These are phyloP conservation scores for Yamadazyma spencermartinsiae DNA, from an alignment of 1,139 yeast genomes.

Conservation along the genomic window DNA sequence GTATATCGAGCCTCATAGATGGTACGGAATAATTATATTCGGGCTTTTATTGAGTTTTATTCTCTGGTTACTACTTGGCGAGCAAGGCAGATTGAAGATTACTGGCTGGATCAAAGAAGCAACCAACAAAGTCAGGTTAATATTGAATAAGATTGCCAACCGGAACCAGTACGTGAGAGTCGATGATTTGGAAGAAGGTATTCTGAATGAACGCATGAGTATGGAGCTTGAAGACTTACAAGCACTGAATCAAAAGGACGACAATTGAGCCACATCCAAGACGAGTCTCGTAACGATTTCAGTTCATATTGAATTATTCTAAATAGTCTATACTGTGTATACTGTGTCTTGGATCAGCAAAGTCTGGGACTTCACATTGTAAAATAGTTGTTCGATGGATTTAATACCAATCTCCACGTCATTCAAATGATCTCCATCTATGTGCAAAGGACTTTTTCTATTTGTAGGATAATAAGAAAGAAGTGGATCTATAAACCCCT, in stretches of 20 bases:
- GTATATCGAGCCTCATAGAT: conserved; percentile 50
- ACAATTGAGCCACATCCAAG: not conserved
- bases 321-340: conserved; percentile 1
- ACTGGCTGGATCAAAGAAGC: conserved; percentile 11
- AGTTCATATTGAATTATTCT: not conserved
- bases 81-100: conserved; percentile 23
- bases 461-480: conserved; percentile 22
- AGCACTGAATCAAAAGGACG: not conserved
- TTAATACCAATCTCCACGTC: conserved; percentile 27
- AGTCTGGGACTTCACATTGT: conserved; percentile 20
- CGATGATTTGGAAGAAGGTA: conserved; percentile 5
- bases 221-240: not conserved
- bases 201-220: not conserved
- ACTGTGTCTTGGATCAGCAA: conserved; percentile 12
- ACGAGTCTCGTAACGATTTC: too few relatives aligned
- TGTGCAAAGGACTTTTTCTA: conserved; percentile 26
- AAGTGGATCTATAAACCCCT: conserved; percentile 25
- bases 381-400: conserved; percentile 26
- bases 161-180: conserved; percentile 7
- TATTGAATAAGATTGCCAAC: not conserved
- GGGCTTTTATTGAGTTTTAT: conserved; percentile 40
- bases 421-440: conserved; percentile 23
- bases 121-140: not conserved
- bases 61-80: conserved; percentile 51
- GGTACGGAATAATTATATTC: conserved; percentile 57